Base-by-base conservation (phyloP, 345 rosid species). In the Melaleuca quinquenervia region DNA sequence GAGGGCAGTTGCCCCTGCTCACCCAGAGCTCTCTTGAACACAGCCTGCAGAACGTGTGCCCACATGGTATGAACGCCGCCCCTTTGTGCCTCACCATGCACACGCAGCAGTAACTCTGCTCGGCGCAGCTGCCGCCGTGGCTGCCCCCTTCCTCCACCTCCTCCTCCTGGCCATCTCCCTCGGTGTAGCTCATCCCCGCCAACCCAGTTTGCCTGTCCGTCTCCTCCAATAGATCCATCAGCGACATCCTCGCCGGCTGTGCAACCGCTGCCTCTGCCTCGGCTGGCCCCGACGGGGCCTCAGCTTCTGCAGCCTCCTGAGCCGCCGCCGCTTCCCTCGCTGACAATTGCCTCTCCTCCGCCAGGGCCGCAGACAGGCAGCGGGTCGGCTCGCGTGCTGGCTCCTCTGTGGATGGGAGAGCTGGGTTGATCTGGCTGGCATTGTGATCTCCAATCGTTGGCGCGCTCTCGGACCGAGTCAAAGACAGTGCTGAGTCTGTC, bases 1-100 rank as follows among this genome's bases (percentile, higher is more conserved):
- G 92, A 6, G 99, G 99, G 86, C 99, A 97, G 84, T 91, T 93
- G 11, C 98, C 98, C 85, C 98, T 93, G 87, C 95, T 95, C 49
- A 93, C 98, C 94, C 91, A 89, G 20, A 96, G 98, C 94, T 97
- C 99, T 90, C 95, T 96, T 16, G 99, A 97, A 64, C 99, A 97
- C 84, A 95, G 83, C 90, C 98, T 91, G 88, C 99, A 97, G 87
- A 95, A 96, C 0, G 98, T 94, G 53, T 97, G 99, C 32, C 98
- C 99, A 15, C 99, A 97, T 36, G 98, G 98, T 49, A 95, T 94
- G 85, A 94, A 92, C 18, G 97, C 95, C 52, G 99, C 92, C 3
- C 98, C 98, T 92, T 93, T 97, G 55, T 93, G 94, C 89, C 96
- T 92, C 83, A 96, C 95, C 91, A 90, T 90, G 92, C 99, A 97